Evolutionary conservation across 495 filamentous ascomycete genomes (phyloP).

Genomic region (Aspergillus asperescens): DNA sequence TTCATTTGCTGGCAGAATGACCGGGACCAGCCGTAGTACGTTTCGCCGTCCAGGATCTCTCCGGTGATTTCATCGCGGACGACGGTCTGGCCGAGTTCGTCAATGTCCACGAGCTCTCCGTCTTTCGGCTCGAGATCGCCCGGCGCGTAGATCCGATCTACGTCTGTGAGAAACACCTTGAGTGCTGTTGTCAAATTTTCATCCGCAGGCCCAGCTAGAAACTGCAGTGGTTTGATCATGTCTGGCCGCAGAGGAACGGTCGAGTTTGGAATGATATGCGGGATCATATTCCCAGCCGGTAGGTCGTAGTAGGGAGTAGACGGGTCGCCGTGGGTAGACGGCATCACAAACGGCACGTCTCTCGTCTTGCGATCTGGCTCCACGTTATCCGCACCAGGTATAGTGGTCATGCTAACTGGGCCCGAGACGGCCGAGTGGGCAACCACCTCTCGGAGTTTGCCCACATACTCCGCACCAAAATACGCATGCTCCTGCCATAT

Average conservation of each 20-base stretch:
- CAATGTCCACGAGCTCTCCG: conserved; percentile 50
- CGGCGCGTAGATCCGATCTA: conserved; percentile 55
- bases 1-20: conserved; percentile 80
- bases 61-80: conserved; percentile 56
- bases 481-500: conserved; percentile 71
- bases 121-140: conserved; percentile 38
- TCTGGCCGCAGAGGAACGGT: conserved; percentile 64
- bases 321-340: conserved; percentile 69
- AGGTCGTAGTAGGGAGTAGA: conserved; percentile 77
- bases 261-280: conserved; percentile 71
- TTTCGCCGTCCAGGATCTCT: conserved; percentile 56
- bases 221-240: conserved; percentile 67
- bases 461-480: conserved; percentile 53
- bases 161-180: conserved; percentile 62
- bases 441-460: conserved; percentile 55
- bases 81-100: conserved; percentile 67
- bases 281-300: conserved; percentile 76
- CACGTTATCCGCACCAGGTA: conserved; percentile 19
- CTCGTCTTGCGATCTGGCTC: conserved; percentile 30
- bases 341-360: conserved; percentile 63
- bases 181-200: conserved; percentile 59
- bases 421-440: conserved; percentile 41
- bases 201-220: conserved; percentile 67
- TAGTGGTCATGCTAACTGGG: conserved; percentile 23
- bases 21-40: conserved; percentile 84